Percentiles rank a stretch among this genome's conserved stretches.
Evolutionary conservation across 805 yeast species (phyloP).

Genomic region (Teunomyces tritomae): DNA sequence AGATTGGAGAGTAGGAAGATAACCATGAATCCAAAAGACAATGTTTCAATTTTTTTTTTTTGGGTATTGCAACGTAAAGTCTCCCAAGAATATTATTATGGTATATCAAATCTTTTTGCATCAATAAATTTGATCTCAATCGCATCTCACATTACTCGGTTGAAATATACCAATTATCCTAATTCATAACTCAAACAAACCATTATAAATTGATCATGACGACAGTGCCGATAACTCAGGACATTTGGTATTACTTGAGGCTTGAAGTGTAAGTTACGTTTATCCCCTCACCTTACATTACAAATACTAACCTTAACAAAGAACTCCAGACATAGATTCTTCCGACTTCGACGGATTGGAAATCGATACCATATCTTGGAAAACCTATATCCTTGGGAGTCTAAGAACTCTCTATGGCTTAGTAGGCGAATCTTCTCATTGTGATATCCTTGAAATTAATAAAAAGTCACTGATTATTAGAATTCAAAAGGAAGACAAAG

Average conservation of each 20-base stretch:
- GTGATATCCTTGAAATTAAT: constrained; percentile 13
- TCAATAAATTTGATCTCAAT: background rate
- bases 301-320: constrained; percentile 11
- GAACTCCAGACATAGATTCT: constrained; percentile 7
- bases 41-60: background rate
- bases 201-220: background rate
- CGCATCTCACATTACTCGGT: background rate
- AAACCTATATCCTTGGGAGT: constrained; percentile 12
- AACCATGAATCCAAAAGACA: background rate
- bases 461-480: constrained; percentile 19
- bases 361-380: constrained; percentile 17
- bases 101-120: background rate
- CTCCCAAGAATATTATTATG: background rate
- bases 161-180: background rate
- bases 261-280: constrained; percentile 14
- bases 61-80: background rate
- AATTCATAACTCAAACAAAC: background rate
- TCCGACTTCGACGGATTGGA: constrained; percentile 5
- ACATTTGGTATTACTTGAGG: constrained; percentile 15
- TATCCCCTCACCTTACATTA: too few species aligned
- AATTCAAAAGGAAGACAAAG: constrained; percentile 27
- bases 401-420: constrained; percentile 15
- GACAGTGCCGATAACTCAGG: background rate
- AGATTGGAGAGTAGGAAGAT: background rate
- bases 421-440: constrained; percentile 17